These are phyloP conservation scores for Cyathus striatus DNA, from an alignment of 768 basidiomycete genomes.

Conservation along the genomic window DNA sequence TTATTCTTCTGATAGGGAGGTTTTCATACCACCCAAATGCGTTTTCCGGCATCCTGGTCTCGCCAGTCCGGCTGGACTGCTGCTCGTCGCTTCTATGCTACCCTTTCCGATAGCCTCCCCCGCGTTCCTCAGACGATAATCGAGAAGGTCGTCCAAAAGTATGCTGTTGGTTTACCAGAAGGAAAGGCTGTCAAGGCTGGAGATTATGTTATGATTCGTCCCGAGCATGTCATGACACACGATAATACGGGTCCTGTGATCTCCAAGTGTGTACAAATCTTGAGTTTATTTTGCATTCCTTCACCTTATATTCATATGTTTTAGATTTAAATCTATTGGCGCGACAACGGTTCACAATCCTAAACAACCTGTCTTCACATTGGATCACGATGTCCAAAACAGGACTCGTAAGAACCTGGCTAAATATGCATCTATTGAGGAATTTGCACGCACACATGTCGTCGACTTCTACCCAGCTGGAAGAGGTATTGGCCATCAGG, in stretches of 20 bases:
- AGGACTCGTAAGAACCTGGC: slow-evolving; percentile 82
- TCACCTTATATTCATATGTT: too few species aligned
- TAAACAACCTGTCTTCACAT: slow-evolving; percentile 87
- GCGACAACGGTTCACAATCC: slow-evolving; percentile 80
- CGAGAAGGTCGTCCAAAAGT: slow-evolving; percentile 97
- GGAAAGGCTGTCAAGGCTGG: slow-evolving; percentile 85
- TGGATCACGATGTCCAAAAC: slow-evolving; percentile 99
- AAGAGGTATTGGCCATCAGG: slow-evolving; percentile 95
- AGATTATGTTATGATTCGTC: slow-evolving; percentile 99
- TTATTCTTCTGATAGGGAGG: too few species aligned
- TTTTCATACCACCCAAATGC: slow-evolving; percentile 15
- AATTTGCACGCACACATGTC: slow-evolving; percentile 77
- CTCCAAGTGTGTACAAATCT: slow-evolving; percentile 78
- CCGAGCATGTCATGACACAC: slow-evolving; percentile 97
- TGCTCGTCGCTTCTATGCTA: slow-evolving; percentile 10
- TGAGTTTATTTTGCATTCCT: too few species aligned
- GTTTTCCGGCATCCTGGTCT: slow-evolving; percentile 14
- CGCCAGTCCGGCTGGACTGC: slow-evolving; percentile 9
- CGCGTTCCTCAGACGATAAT: slow-evolving; percentile 78
- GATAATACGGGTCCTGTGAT: slow-evolving; percentile 99
- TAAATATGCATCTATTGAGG: slow-evolving; percentile 91
- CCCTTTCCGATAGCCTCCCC: slow-evolving; percentile 19
- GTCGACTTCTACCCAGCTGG: slow-evolving; percentile 98
- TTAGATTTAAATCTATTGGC: slow-evolving; percentile 91
- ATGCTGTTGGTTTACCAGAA: slow-evolving; percentile 83